Conservation (phyloP, 129 eudicot species). For the Flaveria trinervia region DNA sequence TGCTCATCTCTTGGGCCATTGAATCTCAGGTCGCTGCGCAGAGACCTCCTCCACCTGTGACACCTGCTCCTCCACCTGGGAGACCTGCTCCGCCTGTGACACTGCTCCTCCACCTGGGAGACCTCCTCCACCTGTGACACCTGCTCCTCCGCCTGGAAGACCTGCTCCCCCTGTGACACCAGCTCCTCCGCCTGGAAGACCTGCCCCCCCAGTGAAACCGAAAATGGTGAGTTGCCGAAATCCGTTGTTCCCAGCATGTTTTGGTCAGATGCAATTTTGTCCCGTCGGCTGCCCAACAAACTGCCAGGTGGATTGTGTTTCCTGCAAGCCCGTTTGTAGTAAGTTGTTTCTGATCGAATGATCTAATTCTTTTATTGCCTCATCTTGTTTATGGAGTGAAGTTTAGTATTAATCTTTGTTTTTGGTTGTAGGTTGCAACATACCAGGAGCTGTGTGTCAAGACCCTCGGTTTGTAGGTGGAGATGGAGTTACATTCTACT, state of each 20-base stretch:
- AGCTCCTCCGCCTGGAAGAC: background rate
- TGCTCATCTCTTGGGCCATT: constrained; percentile 17
- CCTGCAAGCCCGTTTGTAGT: constrained; percentile 51
- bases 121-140: background rate
- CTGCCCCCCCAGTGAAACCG: constrained; percentile 8
- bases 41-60: background rate
- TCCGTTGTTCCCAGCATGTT: constrained; percentile 30
- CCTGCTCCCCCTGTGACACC: background rate
- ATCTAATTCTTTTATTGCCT: no score
- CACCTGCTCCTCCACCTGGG: background rate
- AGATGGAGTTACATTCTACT: constrained; percentile 52
- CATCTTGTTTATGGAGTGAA: no score
- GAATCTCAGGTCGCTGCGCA: background rate
- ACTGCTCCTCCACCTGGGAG: background rate
- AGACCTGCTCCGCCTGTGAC: background rate
- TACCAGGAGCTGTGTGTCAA: constrained; percentile 49
- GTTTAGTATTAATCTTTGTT: no score
- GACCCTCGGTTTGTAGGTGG: constrained; percentile 61
- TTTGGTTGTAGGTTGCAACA: constrained; percentile 33
- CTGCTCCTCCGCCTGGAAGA: background rate
- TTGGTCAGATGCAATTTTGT: constrained; percentile 17
- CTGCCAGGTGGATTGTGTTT: constrained; percentile 42
- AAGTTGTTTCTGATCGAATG: constrained; percentile 18
- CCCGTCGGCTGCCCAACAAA: constrained; percentile 21
- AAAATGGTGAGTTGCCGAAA: constrained; percentile 33